Evolutionary conservation across 805 yeast species (phyloP).

Genomic region (Ogataea siamensis): DNA sequence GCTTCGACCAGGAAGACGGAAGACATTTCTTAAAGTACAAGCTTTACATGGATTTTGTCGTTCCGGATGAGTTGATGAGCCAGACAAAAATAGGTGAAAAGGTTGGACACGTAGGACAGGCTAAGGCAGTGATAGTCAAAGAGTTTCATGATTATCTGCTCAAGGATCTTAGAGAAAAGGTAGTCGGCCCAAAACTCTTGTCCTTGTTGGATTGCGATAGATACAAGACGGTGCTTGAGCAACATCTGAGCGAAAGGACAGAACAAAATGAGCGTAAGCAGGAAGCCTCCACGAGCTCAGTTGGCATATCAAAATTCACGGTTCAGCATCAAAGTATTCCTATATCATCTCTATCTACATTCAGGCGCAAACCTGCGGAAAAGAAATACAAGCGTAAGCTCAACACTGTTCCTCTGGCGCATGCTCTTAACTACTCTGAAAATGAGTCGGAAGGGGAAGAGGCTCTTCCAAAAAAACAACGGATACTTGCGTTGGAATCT

Average conservation of each 20-base stretch:
- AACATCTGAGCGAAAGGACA: slow-evolving; percentile 33
- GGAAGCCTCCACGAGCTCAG: slow-evolving; percentile 2
- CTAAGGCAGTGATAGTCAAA: slow-evolving; percentile 53
- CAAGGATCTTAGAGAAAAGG: slow-evolving; percentile 71
- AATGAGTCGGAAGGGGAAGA: slow-evolving; percentile 28
- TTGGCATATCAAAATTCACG: slow-evolving; percentile 19
- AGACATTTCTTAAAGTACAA: slow-evolving; percentile 44
- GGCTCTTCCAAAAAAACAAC: slow-evolving; percentile 21
- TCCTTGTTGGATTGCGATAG: slow-evolving; percentile 57
- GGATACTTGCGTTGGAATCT: slow-evolving; percentile 13
- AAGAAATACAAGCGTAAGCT: slow-evolving; percentile 19
- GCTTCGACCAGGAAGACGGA: slow-evolving; percentile 63
- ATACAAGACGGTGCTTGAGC: slow-evolving; percentile 48
- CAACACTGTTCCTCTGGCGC: slow-evolving; percentile 49
- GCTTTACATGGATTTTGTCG: slow-evolving; percentile 56
- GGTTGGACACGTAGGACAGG: slow-evolving; percentile 49
- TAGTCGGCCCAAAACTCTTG: slow-evolving; percentile 67
- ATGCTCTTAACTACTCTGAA: slow-evolving; percentile 47
- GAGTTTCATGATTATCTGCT: slow-evolving; percentile 63
- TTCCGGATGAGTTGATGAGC: slow-evolving; percentile 42
- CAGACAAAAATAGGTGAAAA: slow-evolving; percentile 30
- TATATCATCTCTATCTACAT: slow-evolving; percentile 22
- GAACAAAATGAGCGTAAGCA: slow-evolving; percentile 14
- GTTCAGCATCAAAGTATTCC: slow-evolving; percentile 25
- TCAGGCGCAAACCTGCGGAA: slow-evolving; percentile 49